A percentile compares a stretch with the other conserved stretches of the same genome.
Evolutionary conservation across 1,139 yeast genomes (phyloP).

Genomic region (Diutina catenulata): DNA sequence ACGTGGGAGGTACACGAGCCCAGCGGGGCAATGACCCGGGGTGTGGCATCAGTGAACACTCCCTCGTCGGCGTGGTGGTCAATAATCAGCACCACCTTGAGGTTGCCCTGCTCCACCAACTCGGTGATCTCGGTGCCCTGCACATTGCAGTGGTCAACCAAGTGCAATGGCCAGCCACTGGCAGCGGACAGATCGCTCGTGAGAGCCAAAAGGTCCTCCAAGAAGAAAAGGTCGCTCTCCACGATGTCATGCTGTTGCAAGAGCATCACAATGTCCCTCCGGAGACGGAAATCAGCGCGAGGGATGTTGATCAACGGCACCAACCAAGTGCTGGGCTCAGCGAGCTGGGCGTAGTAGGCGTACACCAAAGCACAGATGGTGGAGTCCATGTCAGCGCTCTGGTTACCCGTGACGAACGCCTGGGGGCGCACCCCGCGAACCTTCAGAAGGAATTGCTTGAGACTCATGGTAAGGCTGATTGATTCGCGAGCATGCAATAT

Average conservation of each 20-base stretch:
- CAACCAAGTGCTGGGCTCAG: slow-evolving; percentile 11
- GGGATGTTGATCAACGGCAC: slow-evolving; percentile 71
- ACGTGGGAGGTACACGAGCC: slow-evolving; percentile 80
- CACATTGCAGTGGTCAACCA: slow-evolving; percentile 77
- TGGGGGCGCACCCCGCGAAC: not conserved
- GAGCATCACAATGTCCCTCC: slow-evolving; percentile 59
- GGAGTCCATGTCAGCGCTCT: slow-evolving; percentile 79
- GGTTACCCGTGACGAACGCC: slow-evolving; percentile 70
- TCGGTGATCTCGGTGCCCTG: slow-evolving; percentile 35
- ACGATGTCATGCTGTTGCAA: slow-evolving; percentile 38
- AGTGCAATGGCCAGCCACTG: slow-evolving; percentile 26
- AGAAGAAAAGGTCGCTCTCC: slow-evolving; percentile 41
- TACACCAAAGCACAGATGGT: slow-evolving; percentile 63
- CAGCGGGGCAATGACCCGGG: slow-evolving; percentile 45
- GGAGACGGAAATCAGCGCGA: slow-evolving; percentile 45
- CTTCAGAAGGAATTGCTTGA: not conserved
- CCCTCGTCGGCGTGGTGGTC: slow-evolving; percentile 84
- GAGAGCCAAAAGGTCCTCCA: slow-evolving; percentile 42
- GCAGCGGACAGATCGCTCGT: slow-evolving; percentile 11
- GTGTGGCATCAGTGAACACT: slow-evolving; percentile 32
- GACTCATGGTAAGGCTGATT: not conserved
- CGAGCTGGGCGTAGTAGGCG: slow-evolving; percentile 39
- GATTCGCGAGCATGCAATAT: too few relatives aligned
- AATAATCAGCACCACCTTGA: slow-evolving; percentile 46
- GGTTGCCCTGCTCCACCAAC: slow-evolving; percentile 13